Evolutionary conservation across 495 filamentous ascomycete genomes (phyloP).

Genomic region (Gamarada debralockiae): DNA sequence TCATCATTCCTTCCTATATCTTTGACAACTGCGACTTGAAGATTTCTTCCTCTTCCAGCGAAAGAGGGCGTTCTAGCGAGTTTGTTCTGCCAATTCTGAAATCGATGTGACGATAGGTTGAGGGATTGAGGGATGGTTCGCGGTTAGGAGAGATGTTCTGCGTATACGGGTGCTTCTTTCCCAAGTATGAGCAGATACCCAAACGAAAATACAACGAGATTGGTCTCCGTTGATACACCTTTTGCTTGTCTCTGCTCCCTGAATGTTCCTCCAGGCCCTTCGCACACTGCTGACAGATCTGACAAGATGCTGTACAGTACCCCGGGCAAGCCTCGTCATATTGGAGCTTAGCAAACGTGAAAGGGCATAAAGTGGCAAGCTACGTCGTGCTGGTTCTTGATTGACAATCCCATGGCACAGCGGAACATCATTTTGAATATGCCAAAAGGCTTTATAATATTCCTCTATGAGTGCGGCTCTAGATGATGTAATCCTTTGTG

Average conservation of each 20-base stretch:
- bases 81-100: not conserved
- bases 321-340: no score
- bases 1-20: constrained; percentile 15
- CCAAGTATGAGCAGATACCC: not conserved
- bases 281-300: no score
- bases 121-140: no score
- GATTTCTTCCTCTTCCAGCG: constrained; percentile 9
- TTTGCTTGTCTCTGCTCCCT: constrained; percentile 3
- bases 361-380: no score
- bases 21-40: constrained; percentile 9
- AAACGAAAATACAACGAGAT: not conserved
- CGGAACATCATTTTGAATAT: no score
- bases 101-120: not conserved
- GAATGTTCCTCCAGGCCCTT: not conserved
- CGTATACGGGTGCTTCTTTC: not conserved
- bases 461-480: no score
- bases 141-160: not conserved
- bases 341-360: no score
- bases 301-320: no score
- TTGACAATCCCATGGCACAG: no score
- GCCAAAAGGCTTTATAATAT: no score
- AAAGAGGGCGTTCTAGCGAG: not conserved
- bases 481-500: no score
- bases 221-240: not conserved
- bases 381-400: no score